A percentile compares a stretch with the other conserved stretches of the same genome.
These are phyloP conservation scores for Alternaria sp. DNA, from an alignment of 2,329 filamentous ascomycete genomes.

Conservation along the genomic window DNA sequence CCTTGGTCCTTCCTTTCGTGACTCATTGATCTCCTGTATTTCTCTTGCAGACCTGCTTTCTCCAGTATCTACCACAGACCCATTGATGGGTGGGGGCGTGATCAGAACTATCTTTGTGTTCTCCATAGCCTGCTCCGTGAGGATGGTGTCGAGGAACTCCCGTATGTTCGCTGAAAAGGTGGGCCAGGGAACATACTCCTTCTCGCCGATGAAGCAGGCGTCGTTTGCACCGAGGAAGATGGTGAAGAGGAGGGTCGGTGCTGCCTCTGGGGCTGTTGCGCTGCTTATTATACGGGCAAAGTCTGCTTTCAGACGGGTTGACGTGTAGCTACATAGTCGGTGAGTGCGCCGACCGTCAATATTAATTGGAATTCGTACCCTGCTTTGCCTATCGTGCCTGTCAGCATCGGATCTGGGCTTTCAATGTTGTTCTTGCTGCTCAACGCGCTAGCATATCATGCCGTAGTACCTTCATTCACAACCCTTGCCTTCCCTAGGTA, in stretches of 20 bases:
- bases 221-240: constrained; percentile 52
- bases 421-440: neutral
- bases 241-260: constrained; percentile 47
- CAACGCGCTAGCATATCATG: neutral
- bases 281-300: constrained; percentile 33
- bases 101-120: constrained; percentile 48
- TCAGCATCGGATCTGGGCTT: neutral
- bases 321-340: constrained; percentile 32
- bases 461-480: constrained; percentile 30
- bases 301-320: constrained; percentile 25
- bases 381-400: constrained; percentile 23
- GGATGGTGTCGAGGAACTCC: constrained; percentile 43
- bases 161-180: constrained; percentile 46
- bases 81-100: constrained; percentile 47
- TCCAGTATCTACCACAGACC: constrained; percentile 11
- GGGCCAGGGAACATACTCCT: constrained; percentile 40
- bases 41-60: neutral
- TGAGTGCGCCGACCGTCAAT: neutral
- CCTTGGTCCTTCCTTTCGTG: constrained; percentile 21
- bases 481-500: constrained; percentile 25
- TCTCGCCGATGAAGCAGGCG: constrained; percentile 36
- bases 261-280: constrained; percentile 21
- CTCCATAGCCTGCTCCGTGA: constrained; percentile 35
- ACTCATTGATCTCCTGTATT: constrained; percentile 5
- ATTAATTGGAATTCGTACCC: constrained; percentile 16